A percentile compares a stretch with the other conserved stretches of the same genome.
These are phyloP conservation scores for Cytospora paraplurivora DNA, from an alignment of 2,329 filamentous ascomycete species.

Conservation along the genomic window DNA sequence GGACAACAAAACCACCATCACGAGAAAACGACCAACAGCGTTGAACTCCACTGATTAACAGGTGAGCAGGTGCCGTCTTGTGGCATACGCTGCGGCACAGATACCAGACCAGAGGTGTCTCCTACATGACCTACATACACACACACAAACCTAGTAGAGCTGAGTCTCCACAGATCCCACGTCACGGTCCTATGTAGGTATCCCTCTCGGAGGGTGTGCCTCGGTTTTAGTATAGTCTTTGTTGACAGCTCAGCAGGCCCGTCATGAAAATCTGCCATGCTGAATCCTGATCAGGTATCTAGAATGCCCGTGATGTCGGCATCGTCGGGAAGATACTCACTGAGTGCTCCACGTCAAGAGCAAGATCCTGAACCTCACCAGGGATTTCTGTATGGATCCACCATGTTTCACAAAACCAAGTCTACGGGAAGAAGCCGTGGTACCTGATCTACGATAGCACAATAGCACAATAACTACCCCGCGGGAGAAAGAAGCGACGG, in stretches of 20 bases:
- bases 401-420: no score
- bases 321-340: no score
- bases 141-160: not conserved
- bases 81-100: not conserved
- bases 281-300: not conserved
- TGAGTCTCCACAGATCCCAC: not conserved
- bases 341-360: no score
- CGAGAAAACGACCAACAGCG: not conserved
- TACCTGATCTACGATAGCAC: no score
- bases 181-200: not conserved
- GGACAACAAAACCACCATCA: not conserved
- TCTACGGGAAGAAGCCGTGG: no score
- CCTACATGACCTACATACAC: no score
- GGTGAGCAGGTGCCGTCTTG: not conserved
- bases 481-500: not conserved
- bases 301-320: not conserved
- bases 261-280: not conserved
- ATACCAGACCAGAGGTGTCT: no score
- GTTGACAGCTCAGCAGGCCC: slow-evolving; percentile 2
- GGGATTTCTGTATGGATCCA: no score
- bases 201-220: not conserved
- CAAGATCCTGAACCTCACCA: no score
- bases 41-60: not conserved
- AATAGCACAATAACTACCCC: no score
- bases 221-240: not conserved